A percentile compares a stretch with the other conserved stretches of the same genome.
Evolutionary conservation across 2,329 filamentous ascomycete species (phyloP).

Genomic region (Fusarium sp.): DNA sequence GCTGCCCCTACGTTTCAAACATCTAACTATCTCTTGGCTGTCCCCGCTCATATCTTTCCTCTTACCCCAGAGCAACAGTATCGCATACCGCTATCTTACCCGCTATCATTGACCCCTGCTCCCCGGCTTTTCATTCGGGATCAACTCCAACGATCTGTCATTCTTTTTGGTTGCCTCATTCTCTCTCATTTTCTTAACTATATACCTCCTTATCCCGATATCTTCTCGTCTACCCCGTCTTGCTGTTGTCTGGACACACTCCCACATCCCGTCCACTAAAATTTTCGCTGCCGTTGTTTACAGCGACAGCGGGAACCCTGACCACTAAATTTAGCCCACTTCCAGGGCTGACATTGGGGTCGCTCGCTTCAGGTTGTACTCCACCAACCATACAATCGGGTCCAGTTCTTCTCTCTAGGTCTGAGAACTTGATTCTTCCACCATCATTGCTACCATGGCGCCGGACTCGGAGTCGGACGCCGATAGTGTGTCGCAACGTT

Average conservation of each 20-base stretch:
- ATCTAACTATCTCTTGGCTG: conserved; percentile 21
- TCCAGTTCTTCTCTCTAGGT: conserved; percentile 28
- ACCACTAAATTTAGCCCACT: conserved; percentile 18
- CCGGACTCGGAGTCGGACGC: conserved; percentile 52
- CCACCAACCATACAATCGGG: conserved; percentile 36
- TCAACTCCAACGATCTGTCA: conserved; percentile 35
- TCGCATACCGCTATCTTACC: conserved; percentile 49
- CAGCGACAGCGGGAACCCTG: conserved; percentile 10
- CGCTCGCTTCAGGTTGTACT: conserved; percentile 38
- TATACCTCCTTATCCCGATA: conserved; percentile 18
- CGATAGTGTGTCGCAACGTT: conserved; percentile 50
- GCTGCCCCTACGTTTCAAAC: conserved; percentile 1
- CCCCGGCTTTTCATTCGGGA: conserved; percentile 41
- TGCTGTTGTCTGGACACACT: background rate
- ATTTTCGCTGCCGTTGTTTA: conserved; percentile 14
- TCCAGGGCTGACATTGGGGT: conserved; percentile 43
- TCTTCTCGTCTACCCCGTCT: conserved; percentile 12
- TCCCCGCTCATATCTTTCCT: conserved; percentile 46
- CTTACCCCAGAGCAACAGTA: conserved; percentile 48
- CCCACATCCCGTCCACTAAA: conserved; percentile 2
- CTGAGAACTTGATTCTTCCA: conserved; percentile 22
- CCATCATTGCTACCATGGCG: conserved; percentile 45
- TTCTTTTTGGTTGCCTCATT: conserved; percentile 34
- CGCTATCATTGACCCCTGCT: conserved; percentile 47
- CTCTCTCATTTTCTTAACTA: conserved; percentile 5